These are phyloP conservation scores for Westerdykella ornata DNA, from an alignment of 2,329 filamentous ascomycete genomes.

Conservation along the genomic window DNA sequence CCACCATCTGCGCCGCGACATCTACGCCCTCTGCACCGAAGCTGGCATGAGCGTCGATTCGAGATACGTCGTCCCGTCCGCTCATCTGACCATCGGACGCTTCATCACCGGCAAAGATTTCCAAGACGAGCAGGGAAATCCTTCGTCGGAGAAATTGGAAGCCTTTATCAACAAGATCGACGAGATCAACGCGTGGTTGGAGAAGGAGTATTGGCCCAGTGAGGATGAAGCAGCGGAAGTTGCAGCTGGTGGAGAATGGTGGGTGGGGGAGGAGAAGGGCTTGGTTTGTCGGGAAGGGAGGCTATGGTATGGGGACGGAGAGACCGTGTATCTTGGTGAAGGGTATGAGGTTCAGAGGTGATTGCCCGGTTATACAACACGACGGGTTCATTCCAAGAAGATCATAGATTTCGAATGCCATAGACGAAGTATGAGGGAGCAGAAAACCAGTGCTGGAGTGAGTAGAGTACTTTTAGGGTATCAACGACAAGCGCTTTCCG, in stretches of 20 bases:
- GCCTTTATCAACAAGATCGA: slow-evolving; percentile 66
- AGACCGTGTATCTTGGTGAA: slow-evolving; percentile 54
- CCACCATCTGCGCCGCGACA: slow-evolving; percentile 78
- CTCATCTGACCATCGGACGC: slow-evolving; percentile 79
- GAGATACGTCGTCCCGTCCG: slow-evolving; percentile 81
- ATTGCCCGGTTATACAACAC: too few relatives aligned
- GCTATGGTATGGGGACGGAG: slow-evolving; percentile 80
- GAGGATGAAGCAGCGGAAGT: slow-evolving; percentile 22
- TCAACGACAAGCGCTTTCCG: not conserved
- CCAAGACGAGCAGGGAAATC: slow-evolving; percentile 36
- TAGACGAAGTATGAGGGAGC: not conserved
- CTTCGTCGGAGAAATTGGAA: slow-evolving; percentile 50
- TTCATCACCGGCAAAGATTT: slow-evolving; percentile 64
- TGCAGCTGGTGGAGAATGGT: slow-evolving; percentile 60
- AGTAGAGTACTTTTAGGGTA: not conserved
- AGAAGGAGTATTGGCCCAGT: slow-evolving; percentile 61
- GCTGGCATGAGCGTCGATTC: slow-evolving; percentile 66
- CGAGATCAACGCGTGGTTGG: slow-evolving; percentile 68
- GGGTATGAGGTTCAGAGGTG: slow-evolving; percentile 18
- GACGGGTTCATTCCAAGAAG: not conserved
- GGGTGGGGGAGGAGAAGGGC: slow-evolving; percentile 78
- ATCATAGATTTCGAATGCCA: not conserved
- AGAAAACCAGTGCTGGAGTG: not conserved
- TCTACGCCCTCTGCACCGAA: slow-evolving; percentile 56
- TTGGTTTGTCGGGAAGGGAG: slow-evolving; percentile 67